Percentiles rank a stretch among this genome's conserved stretches.
These are phyloP conservation scores for Hydnum rufescens DNA, from an alignment of 768 basidiomycete genomes.

Conservation along the genomic window DNA sequence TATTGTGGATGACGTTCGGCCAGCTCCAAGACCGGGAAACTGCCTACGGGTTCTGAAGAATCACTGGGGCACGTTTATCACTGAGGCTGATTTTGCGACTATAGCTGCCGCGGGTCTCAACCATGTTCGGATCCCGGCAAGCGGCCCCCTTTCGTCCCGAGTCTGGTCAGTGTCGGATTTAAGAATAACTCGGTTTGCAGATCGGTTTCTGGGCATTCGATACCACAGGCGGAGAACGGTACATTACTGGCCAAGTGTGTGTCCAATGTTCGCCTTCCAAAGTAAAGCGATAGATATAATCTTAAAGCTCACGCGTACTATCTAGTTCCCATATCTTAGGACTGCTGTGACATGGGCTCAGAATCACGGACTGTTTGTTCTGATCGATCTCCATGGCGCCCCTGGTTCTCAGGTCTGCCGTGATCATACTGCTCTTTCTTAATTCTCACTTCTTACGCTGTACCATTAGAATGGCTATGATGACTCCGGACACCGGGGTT, in stretches of 20 bases:
- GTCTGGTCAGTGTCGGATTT: too few species aligned
- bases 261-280: constrained; percentile 3
- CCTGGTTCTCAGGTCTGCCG: constrained; percentile 65
- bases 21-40: background rate
- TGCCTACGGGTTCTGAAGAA: constrained; percentile 12
- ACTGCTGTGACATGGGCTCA: constrained; percentile 28
- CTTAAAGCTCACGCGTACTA: background rate
- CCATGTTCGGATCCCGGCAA: constrained; percentile 30
- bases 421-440: too few species aligned
- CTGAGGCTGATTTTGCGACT: constrained; percentile 45
- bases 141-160: background rate
- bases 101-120: constrained; percentile 36
- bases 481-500: constrained; percentile 53
- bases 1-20: constrained; percentile 7
- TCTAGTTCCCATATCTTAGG: constrained; percentile 2
- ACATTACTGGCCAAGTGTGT: constrained; percentile 19
- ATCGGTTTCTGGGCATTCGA: constrained; percentile 84
- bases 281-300: constrained; percentile 25
- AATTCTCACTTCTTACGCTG: background rate
- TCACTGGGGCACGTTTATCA: constrained; percentile 49
- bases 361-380: constrained; percentile 70
- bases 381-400: constrained; percentile 67
- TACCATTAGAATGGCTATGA: constrained; percentile 39
- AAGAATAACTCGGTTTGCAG: constrained; percentile 14
- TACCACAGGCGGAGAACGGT: constrained; percentile 56